Conservation (phyloP, 2,329 filamentous ascomycete species). For the Venturia effusa region DNA sequence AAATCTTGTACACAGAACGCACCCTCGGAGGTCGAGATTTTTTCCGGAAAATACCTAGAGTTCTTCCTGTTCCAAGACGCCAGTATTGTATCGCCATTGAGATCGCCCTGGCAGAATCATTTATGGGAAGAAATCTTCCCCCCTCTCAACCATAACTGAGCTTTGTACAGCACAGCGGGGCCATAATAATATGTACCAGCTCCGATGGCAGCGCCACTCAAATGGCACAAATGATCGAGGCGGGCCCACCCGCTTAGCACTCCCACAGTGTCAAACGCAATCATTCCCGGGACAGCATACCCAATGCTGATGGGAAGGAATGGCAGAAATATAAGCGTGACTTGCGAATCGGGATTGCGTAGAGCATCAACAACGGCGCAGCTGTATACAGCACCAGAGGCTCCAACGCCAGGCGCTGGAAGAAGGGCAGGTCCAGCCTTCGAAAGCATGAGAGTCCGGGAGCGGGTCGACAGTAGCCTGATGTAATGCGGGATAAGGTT, state of each 20-base stretch:
- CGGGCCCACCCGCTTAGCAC: neutral
- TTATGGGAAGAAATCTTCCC: neutral
- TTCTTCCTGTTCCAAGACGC: too few relatives aligned
- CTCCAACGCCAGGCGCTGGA: neutral
- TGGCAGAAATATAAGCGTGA: neutral
- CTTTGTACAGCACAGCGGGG: neutral
- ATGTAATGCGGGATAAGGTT: slow-evolving; percentile 5
- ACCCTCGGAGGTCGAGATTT: too few relatives aligned
- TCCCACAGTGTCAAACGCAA: neutral
- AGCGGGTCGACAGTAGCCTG: neutral
- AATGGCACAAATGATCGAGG: slow-evolving; percentile 1
- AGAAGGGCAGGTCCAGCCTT: neutral
- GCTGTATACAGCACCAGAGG: neutral
- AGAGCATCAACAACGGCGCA: neutral
- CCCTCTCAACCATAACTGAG: neutral
- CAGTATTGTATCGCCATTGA: too few relatives aligned
- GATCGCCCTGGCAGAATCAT: neutral
- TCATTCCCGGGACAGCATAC: neutral
- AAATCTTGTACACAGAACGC: too few relatives aligned
- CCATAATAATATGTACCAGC: neutral
- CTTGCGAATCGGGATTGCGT: neutral
- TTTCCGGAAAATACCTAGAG: too few relatives aligned
- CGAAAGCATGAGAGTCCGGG: neutral
- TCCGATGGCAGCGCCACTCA: neutral
- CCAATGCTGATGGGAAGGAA: neutral